These are phyloP conservation scores for Quillaja saponaria DNA, from an alignment of 306 rosid genomes.

Conservation along the genomic window DNA sequence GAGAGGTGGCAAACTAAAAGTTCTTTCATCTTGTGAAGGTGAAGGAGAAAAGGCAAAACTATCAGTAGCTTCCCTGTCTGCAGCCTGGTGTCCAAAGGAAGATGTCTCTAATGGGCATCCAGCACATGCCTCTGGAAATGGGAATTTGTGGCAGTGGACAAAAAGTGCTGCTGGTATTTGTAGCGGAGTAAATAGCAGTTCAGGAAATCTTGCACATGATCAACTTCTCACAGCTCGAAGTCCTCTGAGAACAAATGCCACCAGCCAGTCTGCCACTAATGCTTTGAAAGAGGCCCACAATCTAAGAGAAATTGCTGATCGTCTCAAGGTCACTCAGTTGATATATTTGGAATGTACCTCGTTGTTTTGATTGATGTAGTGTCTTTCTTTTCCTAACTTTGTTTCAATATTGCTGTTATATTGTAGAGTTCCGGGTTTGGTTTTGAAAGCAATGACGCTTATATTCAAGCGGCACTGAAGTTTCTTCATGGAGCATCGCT, in stretches of 20 bases:
- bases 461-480: constrained; percentile 83
- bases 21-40: constrained; percentile 31
- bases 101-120: constrained; percentile 37
- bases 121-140: constrained; percentile 33
- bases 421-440: constrained; percentile 62
- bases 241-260: constrained; percentile 41
- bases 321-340: constrained; percentile 57
- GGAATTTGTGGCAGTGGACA: constrained; percentile 38
- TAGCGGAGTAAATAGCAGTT: constrained; percentile 30
- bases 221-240: constrained; percentile 43
- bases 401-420: constrained; percentile 14
- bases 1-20: constrained; percentile 44
- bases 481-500: constrained; percentile 78
- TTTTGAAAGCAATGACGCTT: constrained; percentile 80
- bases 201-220: constrained; percentile 38
- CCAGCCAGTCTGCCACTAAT: constrained; percentile 45
- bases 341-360: constrained; percentile 33
- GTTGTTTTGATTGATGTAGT: constrained; percentile 28
- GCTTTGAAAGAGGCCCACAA: constrained; percentile 60
- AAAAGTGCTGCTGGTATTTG: constrained; percentile 38
- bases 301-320: constrained; percentile 64
- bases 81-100: constrained; percentile 41
- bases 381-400: constrained; percentile 22
- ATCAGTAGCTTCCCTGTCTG: constrained; percentile 29
- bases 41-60: constrained; percentile 37